Base-by-base conservation (phyloP, 257 asterid genomes). In the Solanum acaule region DNA sequence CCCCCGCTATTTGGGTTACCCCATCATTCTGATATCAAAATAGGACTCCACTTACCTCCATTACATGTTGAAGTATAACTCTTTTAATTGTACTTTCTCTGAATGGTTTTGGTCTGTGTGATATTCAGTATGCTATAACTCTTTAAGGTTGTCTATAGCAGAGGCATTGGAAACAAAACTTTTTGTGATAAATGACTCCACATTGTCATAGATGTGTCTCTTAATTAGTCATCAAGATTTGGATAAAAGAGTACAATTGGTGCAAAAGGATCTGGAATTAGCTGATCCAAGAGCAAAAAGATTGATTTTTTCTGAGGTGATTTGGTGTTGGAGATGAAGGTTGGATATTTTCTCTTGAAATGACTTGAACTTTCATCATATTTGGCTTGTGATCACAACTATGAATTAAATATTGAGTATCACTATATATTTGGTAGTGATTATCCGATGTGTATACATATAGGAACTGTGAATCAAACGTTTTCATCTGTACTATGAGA, bases 211-310 rank as follows among this genome's bases (percentile, higher is more conserved):
- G 49, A 42, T 42, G 5, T 42, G 49, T 42, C 49, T 42, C 49
- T 42, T 42, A 42, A 10, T 42, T 42, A 42, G n/a, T 81, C 70
- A 29, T 83, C 44, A 23, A 89, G 65, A 87, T 91, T 95, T 10
- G 92, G 94, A 38, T 91, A 96, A 70, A 87, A 96, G 46, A 96
- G 84, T 90, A 94, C 89, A 23, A 95, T 90, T 23, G 98, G 98
- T 25, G 96, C 96, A 89, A 93, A 95, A 3, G 97, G 92, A 34
- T 96, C 95, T 11, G 98, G 96, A 88, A 96, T 95, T 2, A 96
- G 91, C 61, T 95, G 98, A 87, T 96, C 98, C 70, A 96, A 76
- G 40, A 90, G 85, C 46, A 90, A 90, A 93, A 4, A 94, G 91
- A 22, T 91, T 93, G 87, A 89, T 42, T 93, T 89, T 35, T 89